Base-by-base conservation (phyloP, 108 stramenopile genomes). In the Nitzschia putrida region DNA sequence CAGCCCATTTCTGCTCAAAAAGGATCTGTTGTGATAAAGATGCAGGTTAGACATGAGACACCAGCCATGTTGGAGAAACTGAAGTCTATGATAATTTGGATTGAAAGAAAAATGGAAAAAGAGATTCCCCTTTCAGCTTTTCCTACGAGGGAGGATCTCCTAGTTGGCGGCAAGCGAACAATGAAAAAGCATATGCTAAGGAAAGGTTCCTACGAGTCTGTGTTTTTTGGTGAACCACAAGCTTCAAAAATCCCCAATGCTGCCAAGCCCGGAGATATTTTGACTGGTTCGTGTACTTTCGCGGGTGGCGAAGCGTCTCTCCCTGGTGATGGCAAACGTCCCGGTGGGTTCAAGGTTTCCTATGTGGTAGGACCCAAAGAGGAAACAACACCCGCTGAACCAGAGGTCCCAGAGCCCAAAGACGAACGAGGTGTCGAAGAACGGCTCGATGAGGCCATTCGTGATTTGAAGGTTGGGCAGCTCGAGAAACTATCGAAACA, bases 241-340 rank as follows among this genome's bases (percentile, higher is more conserved):
- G 41, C 47, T 2, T 54, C 77, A 9, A 81, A 79, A 29, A 12
- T 81, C 22, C 80, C 80, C 7, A 72, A 78, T 55, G 70, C 56
- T 16, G 70, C 56, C 68, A 77, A 73, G 21, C 22, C 55, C 12
- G 84, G 84, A 12, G 84, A 85, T 50, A 56, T 82, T 50, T 42
- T 85, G 9, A 49, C 38, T 7, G 84, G 84, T 3, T 55, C 11
- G 7, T 67, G 63, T 21, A 57, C 53, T 49, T 72, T 67, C 29
- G 77, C 60, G 14, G 47, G 45, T 52, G 67, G 70, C 8, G 73
- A 67, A 0, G 39, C 57, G n/a, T 57, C 57, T 12, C 49, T 80
- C 18, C 57, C 73, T 11, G 84, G 84, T 13, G 70, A 69, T 25
- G 84, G 84, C 16, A 82, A 82, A 68, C 74, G 76, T 14, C 84